Evolutionary conservation across 1,284 basidiomycete species (phyloP).

Genomic region (Pseudozyma sp.): DNA sequence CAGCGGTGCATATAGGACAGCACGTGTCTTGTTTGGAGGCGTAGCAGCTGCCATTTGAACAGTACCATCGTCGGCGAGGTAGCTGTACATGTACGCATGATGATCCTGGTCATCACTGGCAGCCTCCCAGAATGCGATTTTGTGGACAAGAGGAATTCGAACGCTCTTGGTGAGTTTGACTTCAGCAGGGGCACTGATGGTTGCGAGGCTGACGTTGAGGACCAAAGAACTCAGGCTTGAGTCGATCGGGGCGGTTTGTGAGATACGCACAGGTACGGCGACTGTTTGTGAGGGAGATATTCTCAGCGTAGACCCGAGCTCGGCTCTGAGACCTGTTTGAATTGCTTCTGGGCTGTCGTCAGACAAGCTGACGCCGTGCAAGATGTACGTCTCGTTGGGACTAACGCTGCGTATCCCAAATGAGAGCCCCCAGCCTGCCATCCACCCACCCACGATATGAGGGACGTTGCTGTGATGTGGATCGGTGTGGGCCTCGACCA

Average conservation of each 20-base stretch:
- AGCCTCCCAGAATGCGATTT: conserved; percentile 26
- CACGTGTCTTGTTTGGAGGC: conserved; percentile 10
- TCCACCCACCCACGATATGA: conserved; percentile 44
- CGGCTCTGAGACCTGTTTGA: not conserved
- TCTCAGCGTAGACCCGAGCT: conserved; percentile 3
- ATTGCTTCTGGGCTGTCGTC: no score
- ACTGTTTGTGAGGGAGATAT: conserved; percentile 15
- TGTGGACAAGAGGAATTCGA: conserved; percentile 12
- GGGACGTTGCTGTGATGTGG: conserved; percentile 39
- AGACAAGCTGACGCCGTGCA: conserved; percentile 1
- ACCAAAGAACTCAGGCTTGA: not conserved
- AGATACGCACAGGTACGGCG: conserved; percentile 12
- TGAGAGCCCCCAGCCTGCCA: conserved; percentile 40
- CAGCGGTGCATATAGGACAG: not conserved
- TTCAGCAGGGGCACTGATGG: not conserved
- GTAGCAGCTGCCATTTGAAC: conserved; percentile 47
- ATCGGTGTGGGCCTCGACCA: conserved; percentile 20
- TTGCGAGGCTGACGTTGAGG: conserved; percentile 1
- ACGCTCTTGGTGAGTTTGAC: conserved; percentile 10
- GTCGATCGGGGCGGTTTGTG: conserved; percentile 4
- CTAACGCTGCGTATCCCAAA: conserved; percentile 35
- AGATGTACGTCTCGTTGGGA: not conserved
- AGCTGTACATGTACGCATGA: conserved; percentile 32
- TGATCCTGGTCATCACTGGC: conserved; percentile 19
- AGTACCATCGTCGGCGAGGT: conserved; percentile 18